Evolutionary conservation across 2,329 filamentous ascomycete genomes (phyloP), one percentile per base, ranked within the genome.

Genomic region (Exserohilum turcica): DNA sequence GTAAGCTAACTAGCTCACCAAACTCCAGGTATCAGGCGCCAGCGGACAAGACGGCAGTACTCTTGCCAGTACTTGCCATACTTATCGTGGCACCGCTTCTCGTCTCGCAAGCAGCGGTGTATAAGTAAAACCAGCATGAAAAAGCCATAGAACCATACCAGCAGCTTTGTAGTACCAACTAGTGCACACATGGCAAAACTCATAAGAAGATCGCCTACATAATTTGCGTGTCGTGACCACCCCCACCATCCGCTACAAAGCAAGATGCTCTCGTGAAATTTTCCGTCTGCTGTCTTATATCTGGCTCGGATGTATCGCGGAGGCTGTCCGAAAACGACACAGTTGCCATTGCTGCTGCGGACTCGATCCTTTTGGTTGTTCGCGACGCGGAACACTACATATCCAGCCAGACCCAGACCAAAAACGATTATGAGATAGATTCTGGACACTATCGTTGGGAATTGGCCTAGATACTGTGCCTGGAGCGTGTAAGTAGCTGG

Each of bases 251-350:
- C 35, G n/a, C 35, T 37, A 37, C 35, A 37, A 37, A 37, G 35
- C 35, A 37, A 37, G n/a, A 37, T 37, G 35, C 35, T 37, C 15
- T 37, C 35, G 35, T 37, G 35, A 13, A 37, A 4, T 16, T 37
- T 37, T 37, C 35, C 35, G 35, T 37, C 35, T 37, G 35, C 35
- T 37, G 35, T 37, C 35, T 37, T 37, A 37, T 37, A 37, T 37
- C 2, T 37, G 35, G 35, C 35, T 15, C 35, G 35, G 15, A 37
- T 37, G n/a, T 37, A 37, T 37, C 15, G 35, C 9, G 35, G 35
- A 37, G 35, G 35, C 35, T 37, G 35, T 15, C 35, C 35, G 35
- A 37, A 37, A 37, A 37, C 35, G 35, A 37, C 15, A 37, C 35
- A 37, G 35, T 37, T 37, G 9, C 35, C 35, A 16, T 37, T 37